A percentile compares a stretch with the other conserved stretches of the same genome.
These are phyloP conservation scores for Barbatosphaeria neglecta DNA, from an alignment of 495 filamentous ascomycete species.

Conservation along the genomic window DNA sequence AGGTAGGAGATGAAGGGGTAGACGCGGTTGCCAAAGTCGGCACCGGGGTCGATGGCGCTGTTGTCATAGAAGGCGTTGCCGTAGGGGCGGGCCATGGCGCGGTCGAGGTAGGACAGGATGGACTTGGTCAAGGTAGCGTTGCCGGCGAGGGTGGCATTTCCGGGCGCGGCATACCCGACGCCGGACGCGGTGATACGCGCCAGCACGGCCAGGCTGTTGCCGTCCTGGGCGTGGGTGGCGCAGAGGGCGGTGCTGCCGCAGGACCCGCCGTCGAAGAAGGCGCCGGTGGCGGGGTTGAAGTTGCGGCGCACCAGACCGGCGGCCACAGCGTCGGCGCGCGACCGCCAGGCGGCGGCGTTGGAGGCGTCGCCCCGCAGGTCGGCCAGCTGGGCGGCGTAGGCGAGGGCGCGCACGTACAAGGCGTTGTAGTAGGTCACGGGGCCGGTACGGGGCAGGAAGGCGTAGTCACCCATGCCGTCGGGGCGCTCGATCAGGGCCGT, in stretches of 20 bases:
- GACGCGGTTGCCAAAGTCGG: conserved; percentile 27
- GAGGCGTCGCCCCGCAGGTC: conserved; percentile 10
- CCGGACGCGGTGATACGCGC: conserved; percentile 12
- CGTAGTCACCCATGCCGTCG: conserved; percentile 34
- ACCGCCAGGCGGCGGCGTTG: conserved; percentile 24
- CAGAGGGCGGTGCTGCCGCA: conserved; percentile 7
- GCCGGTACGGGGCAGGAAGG: conserved; percentile 33
- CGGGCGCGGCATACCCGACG: neutral
- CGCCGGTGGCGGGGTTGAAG: conserved; percentile 24
- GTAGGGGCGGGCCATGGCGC: conserved; percentile 17
- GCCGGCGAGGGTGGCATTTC: neutral
- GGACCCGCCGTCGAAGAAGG: conserved; percentile 23
- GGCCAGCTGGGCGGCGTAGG: conserved; percentile 28
- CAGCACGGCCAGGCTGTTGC: conserved; percentile 31
- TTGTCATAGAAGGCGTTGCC: conserved; percentile 38
- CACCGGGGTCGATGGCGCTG: conserved; percentile 14
- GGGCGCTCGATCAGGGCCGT: conserved; percentile 27
- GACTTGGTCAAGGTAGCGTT: conserved; percentile 16
- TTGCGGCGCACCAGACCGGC: conserved; percentile 16
- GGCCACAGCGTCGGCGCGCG: conserved; percentile 18
- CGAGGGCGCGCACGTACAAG: conserved; percentile 32
- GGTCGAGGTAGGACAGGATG: conserved; percentile 21
- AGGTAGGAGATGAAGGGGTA: conserved; percentile 42
- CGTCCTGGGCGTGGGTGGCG: conserved; percentile 33
- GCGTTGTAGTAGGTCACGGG: conserved; percentile 37